Percentiles rank a stretch among this genome's conserved stretches.
Conservation (phyloP, 23 red algal species). For the Gracilaria caudata region DNA sequence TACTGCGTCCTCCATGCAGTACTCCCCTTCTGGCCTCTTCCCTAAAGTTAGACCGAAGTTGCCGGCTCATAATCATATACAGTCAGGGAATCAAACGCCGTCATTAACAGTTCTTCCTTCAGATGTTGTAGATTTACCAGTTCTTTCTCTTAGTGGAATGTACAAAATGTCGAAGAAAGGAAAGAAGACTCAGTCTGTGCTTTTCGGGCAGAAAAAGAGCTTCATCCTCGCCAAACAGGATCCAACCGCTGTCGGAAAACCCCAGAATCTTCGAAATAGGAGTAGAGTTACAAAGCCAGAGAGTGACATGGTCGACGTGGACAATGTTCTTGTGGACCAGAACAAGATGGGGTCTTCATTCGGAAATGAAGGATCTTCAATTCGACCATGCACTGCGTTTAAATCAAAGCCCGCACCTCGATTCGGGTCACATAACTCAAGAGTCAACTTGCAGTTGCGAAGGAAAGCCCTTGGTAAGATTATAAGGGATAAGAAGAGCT, state of each 20-base stretch:
- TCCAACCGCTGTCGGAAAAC: not conserved
- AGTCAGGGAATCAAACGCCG: not conserved
- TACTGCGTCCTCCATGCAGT: not conserved
- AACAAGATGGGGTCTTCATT: not conserved
- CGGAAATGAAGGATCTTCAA: not conserved
- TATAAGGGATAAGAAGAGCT: not conserved
- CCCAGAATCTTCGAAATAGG: not conserved
- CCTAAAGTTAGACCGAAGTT: not conserved
- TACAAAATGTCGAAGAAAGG: not conserved
- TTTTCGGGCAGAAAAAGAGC: constrained; percentile 8
- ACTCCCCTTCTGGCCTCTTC: not conserved
- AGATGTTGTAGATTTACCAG: constrained; percentile 16
- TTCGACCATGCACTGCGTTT: not conserved
- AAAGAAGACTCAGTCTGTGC: not conserved
- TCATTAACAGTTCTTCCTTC: constrained; percentile 9
- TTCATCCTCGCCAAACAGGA: not conserved
- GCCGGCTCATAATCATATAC: not conserved
- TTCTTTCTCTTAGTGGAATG: constrained; percentile 19
- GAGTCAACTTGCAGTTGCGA: not conserved
- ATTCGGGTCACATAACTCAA: not conserved
- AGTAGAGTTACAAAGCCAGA: not conserved
- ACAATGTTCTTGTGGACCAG: not conserved
- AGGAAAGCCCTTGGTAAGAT: not conserved
- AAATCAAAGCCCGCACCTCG: not conserved
- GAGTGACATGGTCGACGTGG: not conserved